Evolutionary conservation across 202 grass and related monocot genomes (phyloP).

Genomic region (Carex arenaria): DNA sequence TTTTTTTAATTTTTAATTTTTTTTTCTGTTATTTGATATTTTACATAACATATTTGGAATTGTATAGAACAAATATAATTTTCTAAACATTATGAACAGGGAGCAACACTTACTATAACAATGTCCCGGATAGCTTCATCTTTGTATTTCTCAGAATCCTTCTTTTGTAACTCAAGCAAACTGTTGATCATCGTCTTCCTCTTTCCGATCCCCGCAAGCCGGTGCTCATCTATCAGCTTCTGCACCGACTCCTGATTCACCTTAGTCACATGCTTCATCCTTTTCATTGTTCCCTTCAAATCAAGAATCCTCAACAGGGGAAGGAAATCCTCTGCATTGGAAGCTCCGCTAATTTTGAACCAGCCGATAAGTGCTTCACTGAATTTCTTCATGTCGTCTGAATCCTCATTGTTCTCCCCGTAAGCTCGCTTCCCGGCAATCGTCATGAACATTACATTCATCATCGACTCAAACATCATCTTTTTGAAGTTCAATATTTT

Average conservation of each 20-base stretch:
- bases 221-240: constrained; percentile 26
- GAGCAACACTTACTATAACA: constrained; percentile 32
- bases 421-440: constrained; percentile 14
- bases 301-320: constrained; percentile 41
- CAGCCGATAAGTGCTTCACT: constrained; percentile 24
- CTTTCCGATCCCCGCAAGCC: background rate
- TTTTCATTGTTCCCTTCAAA: constrained; percentile 29
- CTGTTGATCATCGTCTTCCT: constrained; percentile 26
- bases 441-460: constrained; percentile 39
- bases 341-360: constrained; percentile 25
- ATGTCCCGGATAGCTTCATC: constrained; percentile 47
- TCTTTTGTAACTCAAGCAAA: constrained; percentile 36
- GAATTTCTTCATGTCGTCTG: constrained; percentile 21
- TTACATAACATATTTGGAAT: background rate
- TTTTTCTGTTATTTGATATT: too few species aligned
- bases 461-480: constrained; percentile 24
- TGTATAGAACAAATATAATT: background rate
- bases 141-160: constrained; percentile 41
- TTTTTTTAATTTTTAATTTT: too few species aligned
- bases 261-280: background rate
- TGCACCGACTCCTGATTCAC: constrained; percentile 20
- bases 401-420: background rate
- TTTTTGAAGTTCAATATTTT: background rate
- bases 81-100: background rate
- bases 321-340: constrained; percentile 36